Base-by-base conservation (phyloP, 176 grass and related monocot genomes). In the Juncus inflexus region DNA sequence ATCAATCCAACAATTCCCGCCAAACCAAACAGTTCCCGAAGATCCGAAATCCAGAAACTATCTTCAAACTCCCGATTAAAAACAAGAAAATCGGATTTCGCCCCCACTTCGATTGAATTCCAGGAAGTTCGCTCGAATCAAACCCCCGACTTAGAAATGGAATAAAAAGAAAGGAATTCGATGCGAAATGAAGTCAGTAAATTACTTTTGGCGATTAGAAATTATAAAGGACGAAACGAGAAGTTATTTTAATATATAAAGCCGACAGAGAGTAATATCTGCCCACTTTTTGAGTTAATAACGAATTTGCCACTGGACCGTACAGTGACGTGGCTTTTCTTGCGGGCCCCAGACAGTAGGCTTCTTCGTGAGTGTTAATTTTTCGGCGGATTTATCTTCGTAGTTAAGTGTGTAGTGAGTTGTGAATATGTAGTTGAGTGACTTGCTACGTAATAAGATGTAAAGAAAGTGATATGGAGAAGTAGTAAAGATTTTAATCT, bases 1-100 rank as follows among this genome's bases (percentile, higher is more conserved):
- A 69, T 42, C 12, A 58, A 8, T 55, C 36, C 37, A 70, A 68
- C 1, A 42, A 68, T 68, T 40, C 13, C 47, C 13, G n/a, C 37
- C 52, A 13, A 69, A 9, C 40, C 16, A 35, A 37, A 16, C 7
- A 14, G 40, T 9, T 56, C 37, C 35, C 11, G 41, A 7, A 59
- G 40, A 60, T 47, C 52, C 58, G 39, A 68, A 52, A 68, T 52
- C 50, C 2, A 40, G 15, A 45, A 57, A 57, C 3, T 52, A 52
- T 8, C 9, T 4, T 2, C 3, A 42, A 64, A 64, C 4, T 52
- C 63, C 63, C 6, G n/a, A 69, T 4, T 19, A 9, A 58, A 39
- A 58, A 61, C 8, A 10, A 5, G 2, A 16, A 15, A 57, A 35
- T 28, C 19, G 28, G 3, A 4, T 15, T 70, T 19, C 52, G 49